Conservation (phyloP, 371 early-diverging fungal species). For the Batrachochytrium dendrobatidis region DNA sequence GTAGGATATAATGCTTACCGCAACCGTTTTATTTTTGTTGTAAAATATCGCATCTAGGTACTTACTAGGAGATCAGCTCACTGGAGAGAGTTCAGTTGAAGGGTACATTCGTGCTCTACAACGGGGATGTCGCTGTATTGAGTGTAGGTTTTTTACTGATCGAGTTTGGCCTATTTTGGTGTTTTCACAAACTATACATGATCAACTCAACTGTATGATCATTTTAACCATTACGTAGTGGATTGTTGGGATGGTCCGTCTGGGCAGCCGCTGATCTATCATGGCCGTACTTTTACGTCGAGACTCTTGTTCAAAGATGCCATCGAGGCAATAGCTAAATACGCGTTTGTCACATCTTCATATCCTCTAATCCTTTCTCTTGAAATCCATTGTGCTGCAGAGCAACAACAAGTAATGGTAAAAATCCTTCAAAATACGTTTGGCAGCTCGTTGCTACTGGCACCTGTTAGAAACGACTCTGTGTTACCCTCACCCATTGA, state of each 20-base stretch:
- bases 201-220: slow-evolving; percentile 1
- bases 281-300: slow-evolving; percentile 67
- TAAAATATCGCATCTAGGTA: slow-evolving; percentile 28
- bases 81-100: slow-evolving; percentile 64
- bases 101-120: slow-evolving; percentile 72
- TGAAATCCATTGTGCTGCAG: slow-evolving; percentile 65
- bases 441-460: slow-evolving; percentile 52
- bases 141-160: slow-evolving; percentile 29
- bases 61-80: slow-evolving; percentile 68
- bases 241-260: slow-evolving; percentile 83
- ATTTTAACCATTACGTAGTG: slow-evolving; percentile 36
- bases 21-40: neutral
- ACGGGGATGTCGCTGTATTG: slow-evolving; percentile 76
- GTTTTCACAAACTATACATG: neutral
- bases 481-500: slow-evolving; percentile 60
- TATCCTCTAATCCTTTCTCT: slow-evolving; percentile 76
- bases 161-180: slow-evolving; percentile 7
- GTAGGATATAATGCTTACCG: neutral
- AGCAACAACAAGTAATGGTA: slow-evolving; percentile 70
- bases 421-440: slow-evolving; percentile 48
- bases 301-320: slow-evolving; percentile 70
- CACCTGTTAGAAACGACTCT: slow-evolving; percentile 30
- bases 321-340: slow-evolving; percentile 62
- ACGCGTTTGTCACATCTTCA: slow-evolving; percentile 68
- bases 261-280: slow-evolving; percentile 68